Evolutionary conservation across 306 rosid species (phyloP), one percentile per base, ranked within the genome.

Genomic region (Begonia peltatifolia): DNA sequence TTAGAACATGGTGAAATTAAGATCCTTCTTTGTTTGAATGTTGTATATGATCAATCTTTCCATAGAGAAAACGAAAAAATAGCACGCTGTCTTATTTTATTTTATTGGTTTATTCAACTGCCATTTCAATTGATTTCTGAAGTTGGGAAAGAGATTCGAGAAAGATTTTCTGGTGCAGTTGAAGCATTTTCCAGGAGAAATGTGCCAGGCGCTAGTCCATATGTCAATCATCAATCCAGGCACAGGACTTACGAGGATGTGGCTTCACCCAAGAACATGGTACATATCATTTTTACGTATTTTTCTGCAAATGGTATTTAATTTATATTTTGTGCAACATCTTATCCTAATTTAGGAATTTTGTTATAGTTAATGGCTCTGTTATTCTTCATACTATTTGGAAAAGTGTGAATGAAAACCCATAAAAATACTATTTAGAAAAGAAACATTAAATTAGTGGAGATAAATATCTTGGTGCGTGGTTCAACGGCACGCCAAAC

Each of bases 141-240:
- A 92, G 99, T 65, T 62, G 96, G 93, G 53, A 92, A 76, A 68
- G 96, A 86, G 66, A 71, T 79, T 60, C 82, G 94, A 64, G 99
- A 86, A 58, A 77, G 84, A 72, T 79, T 76, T 56, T 73, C 95
- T 6, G 99, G 96, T 65, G 88, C 88, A 20, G 88, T 79, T 66
- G 99, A 92, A 77, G 81, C 73, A 50, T 77, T 79, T 71, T 63
- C 86, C 25, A 70, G 95, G 57, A 83, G 81, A 72, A 84, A 80
- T 62, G 76, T 62, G 15, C 23, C 77, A 17, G 68, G 62, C 62
- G 13, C 96, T 61, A 75, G 81, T 70, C 99, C 99, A 53, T 82
- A 46, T 7, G 38, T 30, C 44, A 70, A 47, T 55, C 94, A 86
- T 65, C 78, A 58, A 55, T 14, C 64, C 68, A 90, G 61, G 66